A percentile compares a stretch with the other conserved stretches of the same genome.
Conservation (phyloP, 2,329 filamentous ascomycete species). For the Colletotrichum endophyticum region DNA sequence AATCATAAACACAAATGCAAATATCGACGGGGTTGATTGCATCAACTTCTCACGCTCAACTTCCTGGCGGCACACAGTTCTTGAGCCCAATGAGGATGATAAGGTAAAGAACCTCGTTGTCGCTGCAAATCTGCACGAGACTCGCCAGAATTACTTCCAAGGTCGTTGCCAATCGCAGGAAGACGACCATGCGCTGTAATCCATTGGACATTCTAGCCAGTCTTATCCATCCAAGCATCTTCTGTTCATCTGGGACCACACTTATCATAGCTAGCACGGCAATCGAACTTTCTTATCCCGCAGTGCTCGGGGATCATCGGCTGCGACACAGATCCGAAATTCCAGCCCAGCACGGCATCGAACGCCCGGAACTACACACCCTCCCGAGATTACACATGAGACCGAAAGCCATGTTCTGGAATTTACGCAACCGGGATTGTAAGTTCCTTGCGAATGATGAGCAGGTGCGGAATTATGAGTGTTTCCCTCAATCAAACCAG, state of each 20-base stretch:
- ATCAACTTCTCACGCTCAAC: neutral
- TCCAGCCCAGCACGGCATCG: neutral
- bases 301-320: neutral
- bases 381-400: neutral
- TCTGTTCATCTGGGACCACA: neutral
- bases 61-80: too few relatives aligned
- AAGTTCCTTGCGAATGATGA: neutral
- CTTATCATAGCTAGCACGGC: neutral
- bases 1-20: neutral
- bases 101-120: neutral
- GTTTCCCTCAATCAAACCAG: neutral
- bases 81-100: neutral
- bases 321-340: neutral
- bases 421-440: neutral
- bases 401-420: too few relatives aligned
- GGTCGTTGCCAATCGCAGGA: neutral
- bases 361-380: neutral
- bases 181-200: neutral
- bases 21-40: neutral
- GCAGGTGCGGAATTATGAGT: neutral
- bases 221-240: neutral
- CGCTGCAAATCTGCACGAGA: neutral
- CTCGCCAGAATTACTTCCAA: neutral
- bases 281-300: neutral
- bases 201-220: neutral